Evolutionary conservation across 805 yeast genomes (phyloP), one percentile per base, ranked within the genome.

Genomic region (Peterozyma toletana): DNA sequence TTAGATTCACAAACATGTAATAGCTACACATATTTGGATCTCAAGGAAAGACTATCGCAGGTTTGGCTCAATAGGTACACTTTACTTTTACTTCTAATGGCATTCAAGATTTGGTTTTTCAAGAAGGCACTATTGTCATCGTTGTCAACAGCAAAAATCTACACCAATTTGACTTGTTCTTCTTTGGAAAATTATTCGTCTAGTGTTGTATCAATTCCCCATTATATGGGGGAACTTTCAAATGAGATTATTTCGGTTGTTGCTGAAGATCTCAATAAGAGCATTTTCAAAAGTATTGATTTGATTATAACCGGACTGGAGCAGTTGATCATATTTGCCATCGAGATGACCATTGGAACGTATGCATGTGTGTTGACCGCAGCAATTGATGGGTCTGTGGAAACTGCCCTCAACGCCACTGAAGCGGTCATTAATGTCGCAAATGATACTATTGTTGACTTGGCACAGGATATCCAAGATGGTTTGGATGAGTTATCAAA

Each of bases 331-430:
- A 55, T 77, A 3, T 86, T 91, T 55, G 65, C 78, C 7, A 63
- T 91, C 9, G 88, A 89, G 30, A 53, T 91, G 50, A 75, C 84
- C 39, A 60, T 89, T 2, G 98, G 97, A 0, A 93, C 98, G 0
- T 87, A 86, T 60, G 82, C 84, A 0, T 93, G 99, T 60, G 66
- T 93, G 11, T 58, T 88, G 11, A 77, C 85, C 0, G 81, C 93
- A 5, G 77, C 89, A 0, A 68, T 90, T 6, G 81, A 78, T 53
- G 86, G 90, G 3, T 73, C 86, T 0, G 83, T 81, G 1, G 79
- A 78, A 50, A 77, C 80, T 30, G 95, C 95, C 0, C 58, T 86
- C 1, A 83, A 86, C 55, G 76, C 87, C 1, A 80, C 95, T 0
- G 86, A 83, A 52, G 56, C 73, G 1, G 66, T 87, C 1, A 69